Conservation (phyloP, 2,329 filamentous ascomycete species). For the Domatiomyces catenatus region DNA sequence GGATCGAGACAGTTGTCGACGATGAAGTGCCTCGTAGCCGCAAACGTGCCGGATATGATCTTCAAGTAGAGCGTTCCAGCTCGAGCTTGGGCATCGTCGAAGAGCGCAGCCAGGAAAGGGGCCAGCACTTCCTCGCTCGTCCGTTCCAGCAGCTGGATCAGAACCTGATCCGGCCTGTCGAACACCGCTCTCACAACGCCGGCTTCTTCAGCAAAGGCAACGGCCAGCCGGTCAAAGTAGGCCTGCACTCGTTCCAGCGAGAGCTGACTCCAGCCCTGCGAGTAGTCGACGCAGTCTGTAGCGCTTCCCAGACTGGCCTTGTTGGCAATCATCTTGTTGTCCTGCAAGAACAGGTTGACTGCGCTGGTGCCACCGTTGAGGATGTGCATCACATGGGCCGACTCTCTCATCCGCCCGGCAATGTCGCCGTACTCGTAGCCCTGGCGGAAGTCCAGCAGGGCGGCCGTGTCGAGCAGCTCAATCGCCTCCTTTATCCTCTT, state of each 20-base stretch:
- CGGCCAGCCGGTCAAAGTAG: conserved; percentile 63
- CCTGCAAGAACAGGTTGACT: conserved; percentile 74
- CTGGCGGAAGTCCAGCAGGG: conserved; percentile 80
- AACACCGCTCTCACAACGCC: conserved; percentile 71
- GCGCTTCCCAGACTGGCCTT: conserved; percentile 56
- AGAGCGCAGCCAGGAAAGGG: conserved; percentile 70
- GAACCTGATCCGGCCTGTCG: conserved; percentile 51
- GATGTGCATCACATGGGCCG: conserved; percentile 68
- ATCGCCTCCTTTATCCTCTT: conserved; percentile 60
- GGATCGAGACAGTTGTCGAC: conserved; percentile 52
- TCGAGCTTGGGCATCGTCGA: conserved; percentile 71
- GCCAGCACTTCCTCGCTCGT: conserved; percentile 66
- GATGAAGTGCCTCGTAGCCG: conserved; percentile 67
- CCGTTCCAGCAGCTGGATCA: conserved; percentile 66
- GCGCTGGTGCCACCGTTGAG: conserved; percentile 68
- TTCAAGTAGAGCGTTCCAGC: conserved; percentile 66
- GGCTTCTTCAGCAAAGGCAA: conserved; percentile 69
- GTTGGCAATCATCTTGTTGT: conserved; percentile 69
- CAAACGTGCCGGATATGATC: conserved; percentile 74
- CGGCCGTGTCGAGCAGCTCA: conserved; percentile 75
- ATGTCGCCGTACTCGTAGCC: conserved; percentile 81
- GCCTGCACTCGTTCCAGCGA: conserved; percentile 63
- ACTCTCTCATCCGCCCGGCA: conserved; percentile 74
- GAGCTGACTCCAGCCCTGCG: conserved; percentile 44
- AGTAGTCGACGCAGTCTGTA: conserved; percentile 63